These are phyloP conservation scores for Erythrobasidium hasegawianum DNA, from an alignment of 1,284 basidiomycete species.

Conservation along the genomic window DNA sequence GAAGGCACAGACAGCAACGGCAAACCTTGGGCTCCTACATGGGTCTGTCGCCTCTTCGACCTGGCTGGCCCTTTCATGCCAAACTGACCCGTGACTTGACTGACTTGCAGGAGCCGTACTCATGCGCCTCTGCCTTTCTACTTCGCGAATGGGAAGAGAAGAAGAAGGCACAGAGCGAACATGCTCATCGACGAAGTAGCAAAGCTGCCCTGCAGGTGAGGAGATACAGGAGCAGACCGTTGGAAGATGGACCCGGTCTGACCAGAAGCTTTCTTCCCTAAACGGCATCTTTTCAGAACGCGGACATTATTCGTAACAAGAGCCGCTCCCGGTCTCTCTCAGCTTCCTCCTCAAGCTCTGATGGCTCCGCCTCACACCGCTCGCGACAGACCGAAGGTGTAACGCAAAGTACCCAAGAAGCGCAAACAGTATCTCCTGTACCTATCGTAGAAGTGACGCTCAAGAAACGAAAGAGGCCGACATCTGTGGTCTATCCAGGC, in stretches of 20 bases:
- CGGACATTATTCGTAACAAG: not conserved
- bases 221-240: not conserved
- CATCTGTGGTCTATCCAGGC: not conserved
- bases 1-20: constrained; percentile 43
- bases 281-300: too few relatives aligned
- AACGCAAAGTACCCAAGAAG: too few relatives aligned
- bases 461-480: not conserved
- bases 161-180: not conserved
- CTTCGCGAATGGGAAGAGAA: constrained; percentile 13
- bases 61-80: not conserved
- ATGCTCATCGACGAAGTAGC: not conserved
- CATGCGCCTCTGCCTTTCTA: constrained; percentile 10
- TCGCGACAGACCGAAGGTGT: too few relatives aligned
- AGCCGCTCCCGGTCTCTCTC: not conserved
- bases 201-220: not conserved
- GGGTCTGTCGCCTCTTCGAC: constrained; percentile 37
- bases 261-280: too few relatives aligned
- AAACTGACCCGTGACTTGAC: not conserved
- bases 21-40: constrained; percentile 43
- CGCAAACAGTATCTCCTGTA: too few relatives aligned
- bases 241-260: not conserved
- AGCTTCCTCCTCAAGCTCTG: not conserved
- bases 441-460: too few relatives aligned
- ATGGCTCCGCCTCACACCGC: not conserved
- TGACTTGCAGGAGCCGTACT: constrained; percentile 32